These are phyloP conservation scores for Cystobasidium sp. DNA, from an alignment of 1,284 basidiomycete genomes.

Conservation along the genomic window DNA sequence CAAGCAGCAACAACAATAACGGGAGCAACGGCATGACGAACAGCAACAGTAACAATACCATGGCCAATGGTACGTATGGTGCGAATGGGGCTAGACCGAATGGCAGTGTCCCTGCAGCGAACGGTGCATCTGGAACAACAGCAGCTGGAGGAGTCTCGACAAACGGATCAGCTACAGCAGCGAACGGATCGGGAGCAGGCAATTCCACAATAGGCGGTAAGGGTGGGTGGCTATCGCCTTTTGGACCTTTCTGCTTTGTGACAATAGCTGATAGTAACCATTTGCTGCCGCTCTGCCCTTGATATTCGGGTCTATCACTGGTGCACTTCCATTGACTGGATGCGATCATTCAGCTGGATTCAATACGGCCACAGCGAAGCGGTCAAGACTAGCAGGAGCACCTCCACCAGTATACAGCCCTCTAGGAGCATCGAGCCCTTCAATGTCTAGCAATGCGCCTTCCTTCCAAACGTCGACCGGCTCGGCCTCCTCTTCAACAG, in stretches of 20 bases:
- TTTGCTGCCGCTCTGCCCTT: neutral
- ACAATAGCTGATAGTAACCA: neutral
- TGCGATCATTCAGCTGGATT: constrained; percentile 17
- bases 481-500: constrained; percentile 36
- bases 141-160: constrained; percentile 4
- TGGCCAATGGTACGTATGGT: neutral
- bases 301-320: neutral
- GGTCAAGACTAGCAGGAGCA: constrained; percentile 27
- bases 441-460: constrained; percentile 17
- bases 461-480: constrained; percentile 14
- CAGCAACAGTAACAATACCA: constrained; percentile 10
- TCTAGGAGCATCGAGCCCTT: constrained; percentile 32
- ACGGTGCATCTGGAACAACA: neutral
- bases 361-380: constrained; percentile 17
- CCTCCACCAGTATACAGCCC: constrained; percentile 35
- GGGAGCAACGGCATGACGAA: constrained; percentile 7
- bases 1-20: constrained; percentile 34
- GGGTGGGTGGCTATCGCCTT: constrained; percentile 5
- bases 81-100: neutral
- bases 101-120: neutral
- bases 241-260: neutral
- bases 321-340: constrained; percentile 3
- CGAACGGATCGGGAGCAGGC: constrained; percentile 6
- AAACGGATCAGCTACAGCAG: constrained; percentile 7
- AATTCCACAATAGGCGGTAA: constrained; percentile 16